Evolutionary conservation across 164 flowering plant genomes (phyloP).

Genomic region (Vitis amurensis): DNA sequence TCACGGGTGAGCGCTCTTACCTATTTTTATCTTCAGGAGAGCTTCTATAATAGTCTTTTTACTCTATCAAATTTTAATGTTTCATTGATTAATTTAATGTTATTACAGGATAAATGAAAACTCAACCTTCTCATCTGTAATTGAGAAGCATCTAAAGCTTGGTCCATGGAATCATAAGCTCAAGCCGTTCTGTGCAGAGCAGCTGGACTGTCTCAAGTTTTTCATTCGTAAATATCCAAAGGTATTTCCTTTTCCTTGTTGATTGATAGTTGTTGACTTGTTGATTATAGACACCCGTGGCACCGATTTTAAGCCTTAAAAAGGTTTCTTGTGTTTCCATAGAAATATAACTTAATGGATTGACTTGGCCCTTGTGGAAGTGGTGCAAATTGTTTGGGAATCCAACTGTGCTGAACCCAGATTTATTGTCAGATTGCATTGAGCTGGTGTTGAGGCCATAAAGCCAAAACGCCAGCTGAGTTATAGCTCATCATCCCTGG

Average conservation of each 20-base stretch:
- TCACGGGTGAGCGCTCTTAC: conserved; percentile 57
- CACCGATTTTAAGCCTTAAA: neutral
- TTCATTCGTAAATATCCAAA: conserved; percentile 65
- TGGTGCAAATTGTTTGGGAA: too few species aligned
- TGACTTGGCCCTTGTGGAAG: too few species aligned
- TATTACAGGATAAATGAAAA: conserved; percentile 64
- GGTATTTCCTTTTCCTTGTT: conserved; percentile 34
- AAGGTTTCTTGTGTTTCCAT: neutral
- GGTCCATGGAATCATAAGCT: conserved; percentile 69
- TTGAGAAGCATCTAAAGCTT: conserved; percentile 72
- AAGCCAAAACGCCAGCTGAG: neutral
- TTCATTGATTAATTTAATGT: conserved; percentile 7
- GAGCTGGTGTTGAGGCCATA: neutral
- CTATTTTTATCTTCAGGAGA: neutral
- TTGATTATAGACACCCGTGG: neutral
- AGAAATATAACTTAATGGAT: too few species aligned
- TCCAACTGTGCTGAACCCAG: neutral
- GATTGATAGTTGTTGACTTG: neutral
- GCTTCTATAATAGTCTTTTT: neutral
- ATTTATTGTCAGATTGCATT: neutral
- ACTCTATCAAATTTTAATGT: neutral
- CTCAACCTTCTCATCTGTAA: conserved; percentile 39
- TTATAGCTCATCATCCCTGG: too few species aligned
- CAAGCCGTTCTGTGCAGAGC: conserved; percentile 56
- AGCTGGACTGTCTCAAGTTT: conserved; percentile 55